These are phyloP conservation scores for Stephania cephalantha DNA, from an alignment of 164 flowering plant genomes.

Conservation along the genomic window DNA sequence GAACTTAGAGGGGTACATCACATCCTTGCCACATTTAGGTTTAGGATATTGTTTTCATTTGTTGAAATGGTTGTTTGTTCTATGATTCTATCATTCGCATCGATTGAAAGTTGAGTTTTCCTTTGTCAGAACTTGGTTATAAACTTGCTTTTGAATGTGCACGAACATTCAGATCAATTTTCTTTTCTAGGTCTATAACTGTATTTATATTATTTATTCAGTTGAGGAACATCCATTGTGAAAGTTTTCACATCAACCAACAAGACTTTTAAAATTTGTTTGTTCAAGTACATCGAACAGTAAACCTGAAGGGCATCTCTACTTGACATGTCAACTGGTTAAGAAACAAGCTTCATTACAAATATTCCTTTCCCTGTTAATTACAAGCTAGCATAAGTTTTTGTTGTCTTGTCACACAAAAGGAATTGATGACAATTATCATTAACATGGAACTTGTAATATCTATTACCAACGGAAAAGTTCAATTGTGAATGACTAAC, in stretches of 20 bases:
- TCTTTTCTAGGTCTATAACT: background rate
- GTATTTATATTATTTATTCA: background rate
- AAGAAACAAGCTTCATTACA: background rate
- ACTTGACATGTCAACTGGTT: background rate
- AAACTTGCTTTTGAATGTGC: background rate
- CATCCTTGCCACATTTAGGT: background rate
- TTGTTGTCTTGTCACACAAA: background rate
- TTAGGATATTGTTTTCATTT: background rate
- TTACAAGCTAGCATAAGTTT: background rate
- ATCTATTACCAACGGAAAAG: too few relatives aligned
- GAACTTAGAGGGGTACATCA: constrained; percentile 68
- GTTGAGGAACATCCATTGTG: background rate
- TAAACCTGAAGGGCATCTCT: background rate
- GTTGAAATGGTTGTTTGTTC: background rate
- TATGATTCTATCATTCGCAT: background rate
- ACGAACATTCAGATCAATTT: background rate
- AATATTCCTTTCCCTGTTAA: background rate
- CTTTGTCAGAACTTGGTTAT: background rate
- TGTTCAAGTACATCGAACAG: background rate
- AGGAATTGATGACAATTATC: background rate
- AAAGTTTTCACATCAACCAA: background rate
- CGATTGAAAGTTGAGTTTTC: background rate
- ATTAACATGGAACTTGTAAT: background rate
- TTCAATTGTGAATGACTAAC: background rate
- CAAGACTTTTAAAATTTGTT: background rate